These are phyloP conservation scores for Cordyceps cicadae DNA, from an alignment of 2,329 filamentous ascomycete species.

Conservation along the genomic window DNA sequence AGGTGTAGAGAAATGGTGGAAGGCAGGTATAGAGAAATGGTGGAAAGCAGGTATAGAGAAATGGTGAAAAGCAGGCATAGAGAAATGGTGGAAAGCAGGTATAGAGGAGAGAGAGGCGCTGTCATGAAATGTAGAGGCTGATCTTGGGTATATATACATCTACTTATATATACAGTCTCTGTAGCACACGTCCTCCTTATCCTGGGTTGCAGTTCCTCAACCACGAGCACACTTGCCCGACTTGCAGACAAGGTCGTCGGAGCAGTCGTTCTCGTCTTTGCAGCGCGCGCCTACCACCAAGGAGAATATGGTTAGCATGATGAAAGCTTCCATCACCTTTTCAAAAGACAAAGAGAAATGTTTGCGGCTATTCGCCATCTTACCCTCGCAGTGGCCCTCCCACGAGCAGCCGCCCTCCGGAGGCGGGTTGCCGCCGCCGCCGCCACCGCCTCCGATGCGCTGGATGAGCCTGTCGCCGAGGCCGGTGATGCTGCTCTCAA, in stretches of 20 bases:
- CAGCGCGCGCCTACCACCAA: constrained; percentile 17
- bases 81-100: constrained; percentile 29
- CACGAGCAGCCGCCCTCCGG: constrained; percentile 13
- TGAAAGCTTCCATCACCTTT: too few species aligned
- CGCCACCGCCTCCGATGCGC: constrained; percentile 18
- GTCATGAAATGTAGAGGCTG: background rate
- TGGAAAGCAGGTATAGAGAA: constrained; percentile 18
- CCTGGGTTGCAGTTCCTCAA: background rate
- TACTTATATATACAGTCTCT: background rate
- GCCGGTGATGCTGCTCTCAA: constrained; percentile 42
- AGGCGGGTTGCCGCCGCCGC: constrained; percentile 10
- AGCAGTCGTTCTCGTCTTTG: constrained; percentile 17
- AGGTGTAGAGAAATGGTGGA: background rate
- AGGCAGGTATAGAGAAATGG: constrained; percentile 29
- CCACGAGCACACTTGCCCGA: constrained; percentile 15
- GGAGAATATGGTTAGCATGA: background rate
- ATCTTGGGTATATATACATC: background rate
- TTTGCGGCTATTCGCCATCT: too few species aligned
- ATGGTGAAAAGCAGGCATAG: too few species aligned
- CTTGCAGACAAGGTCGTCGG: constrained; percentile 18
- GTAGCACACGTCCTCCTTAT: constrained; percentile 4
- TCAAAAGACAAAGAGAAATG: too few species aligned
- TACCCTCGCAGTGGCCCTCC: constrained; percentile 15
- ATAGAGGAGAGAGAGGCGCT: background rate
- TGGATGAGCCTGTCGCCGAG: constrained; percentile 45